Evolutionary conservation across 306 rosid species (phyloP).

Genomic region (Adenanthera pavonina): DNA sequence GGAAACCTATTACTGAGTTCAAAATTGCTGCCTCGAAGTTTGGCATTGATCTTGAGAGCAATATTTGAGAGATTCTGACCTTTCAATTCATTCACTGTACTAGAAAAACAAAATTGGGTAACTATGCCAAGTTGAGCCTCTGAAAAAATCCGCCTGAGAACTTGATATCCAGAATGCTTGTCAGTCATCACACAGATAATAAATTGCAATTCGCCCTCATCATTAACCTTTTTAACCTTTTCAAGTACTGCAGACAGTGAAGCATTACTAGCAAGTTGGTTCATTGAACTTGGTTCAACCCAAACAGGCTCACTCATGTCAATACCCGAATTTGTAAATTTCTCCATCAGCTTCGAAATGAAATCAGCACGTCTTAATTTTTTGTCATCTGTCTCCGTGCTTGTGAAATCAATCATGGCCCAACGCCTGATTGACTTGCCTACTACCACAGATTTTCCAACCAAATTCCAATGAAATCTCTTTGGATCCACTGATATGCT

Average conservation of each 20-base stretch:
- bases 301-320: conserved; percentile 58
- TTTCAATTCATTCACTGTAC: conserved; percentile 49
- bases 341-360: conserved; percentile 49
- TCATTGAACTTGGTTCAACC: conserved; percentile 53
- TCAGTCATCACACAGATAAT: conserved; percentile 76
- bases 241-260: conserved; percentile 51
- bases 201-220: conserved; percentile 49
- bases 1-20: conserved; percentile 64
- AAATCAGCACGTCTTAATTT: conserved; percentile 46
- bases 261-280: conserved; percentile 36
- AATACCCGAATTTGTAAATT: conserved; percentile 66
- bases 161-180: conserved; percentile 67
- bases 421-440: conserved; percentile 64
- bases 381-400: neutral
- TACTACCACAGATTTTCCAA: conserved; percentile 62
- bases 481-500: conserved; percentile 55
- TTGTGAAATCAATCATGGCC: conserved; percentile 70
- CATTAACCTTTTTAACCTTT: conserved; percentile 33
- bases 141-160: conserved; percentile 71
- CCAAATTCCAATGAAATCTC: conserved; percentile 76
- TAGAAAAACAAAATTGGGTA: conserved; percentile 79
- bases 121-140: conserved; percentile 78
- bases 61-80: conserved; percentile 71
- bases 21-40: conserved; percentile 88
- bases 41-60: conserved; percentile 82